Conservation (phyloP, 441 rosid genomes). For the Pelargonium cotyledonis region DNA sequence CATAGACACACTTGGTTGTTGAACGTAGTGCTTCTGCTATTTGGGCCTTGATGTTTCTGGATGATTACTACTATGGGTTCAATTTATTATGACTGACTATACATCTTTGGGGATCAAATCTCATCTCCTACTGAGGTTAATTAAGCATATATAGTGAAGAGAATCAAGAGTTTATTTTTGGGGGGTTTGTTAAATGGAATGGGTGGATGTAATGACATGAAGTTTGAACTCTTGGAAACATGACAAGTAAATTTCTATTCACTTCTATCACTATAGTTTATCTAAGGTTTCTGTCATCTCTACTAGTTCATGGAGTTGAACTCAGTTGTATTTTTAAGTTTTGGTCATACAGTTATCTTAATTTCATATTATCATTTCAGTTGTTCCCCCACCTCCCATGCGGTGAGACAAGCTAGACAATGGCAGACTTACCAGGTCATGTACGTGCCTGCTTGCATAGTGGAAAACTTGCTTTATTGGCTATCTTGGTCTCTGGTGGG, state of each 20-base stretch:
- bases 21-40: too few relatives aligned
- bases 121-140: too few relatives aligned
- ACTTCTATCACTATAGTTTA: neutral
- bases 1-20: too few relatives aligned
- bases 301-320: neutral
- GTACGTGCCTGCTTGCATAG: conserved; percentile 63
- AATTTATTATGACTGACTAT: too few relatives aligned
- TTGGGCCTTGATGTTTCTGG: too few relatives aligned
- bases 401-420: conserved; percentile 31
- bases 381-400: conserved; percentile 21
- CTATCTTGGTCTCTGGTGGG: conserved; percentile 82
- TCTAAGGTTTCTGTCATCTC: neutral
- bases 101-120: too few relatives aligned
- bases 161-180: neutral
- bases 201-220: neutral
- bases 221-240: neutral
- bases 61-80: too few relatives aligned
- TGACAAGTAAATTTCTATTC: neutral
- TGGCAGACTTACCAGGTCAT: conserved; percentile 82
- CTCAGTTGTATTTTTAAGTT: neutral
- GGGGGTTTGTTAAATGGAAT: neutral
- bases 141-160: too few relatives aligned
- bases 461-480: conserved; percentile 78
- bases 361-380: conserved; percentile 22
- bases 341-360: neutral